Percentiles rank a stretch among this genome's conserved stretches.
Evolutionary conservation across 2,329 filamentous ascomycete species (phyloP).

Genomic region (Pseudogymnoascus sp.): DNA sequence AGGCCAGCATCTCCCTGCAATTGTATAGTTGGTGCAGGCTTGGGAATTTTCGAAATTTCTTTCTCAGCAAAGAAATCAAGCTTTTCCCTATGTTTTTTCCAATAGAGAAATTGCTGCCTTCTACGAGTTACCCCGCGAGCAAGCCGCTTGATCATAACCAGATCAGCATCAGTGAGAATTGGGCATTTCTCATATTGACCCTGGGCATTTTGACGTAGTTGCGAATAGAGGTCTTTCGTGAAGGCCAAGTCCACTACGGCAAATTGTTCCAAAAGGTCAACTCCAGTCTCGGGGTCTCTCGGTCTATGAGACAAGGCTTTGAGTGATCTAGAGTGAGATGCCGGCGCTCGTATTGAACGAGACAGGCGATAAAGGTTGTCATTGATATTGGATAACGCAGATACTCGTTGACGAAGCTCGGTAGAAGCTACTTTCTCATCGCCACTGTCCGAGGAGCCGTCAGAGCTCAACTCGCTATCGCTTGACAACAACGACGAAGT

Average conservation of each 20-base stretch:
- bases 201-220: not conserved
- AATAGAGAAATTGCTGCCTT: not conserved
- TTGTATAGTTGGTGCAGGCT: not conserved
- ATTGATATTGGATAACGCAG: slow-evolving; percentile 1
- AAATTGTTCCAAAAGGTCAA: not conserved
- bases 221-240: not conserved
- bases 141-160: not conserved
- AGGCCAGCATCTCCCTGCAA: not conserved
- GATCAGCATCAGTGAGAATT: not conserved
- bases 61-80: not conserved
- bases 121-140: not conserved
- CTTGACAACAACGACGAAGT: not conserved
- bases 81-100: not conserved
- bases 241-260: not conserved
- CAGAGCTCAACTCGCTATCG: not conserved
- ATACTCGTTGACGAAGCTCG: not conserved
- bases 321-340: not conserved
- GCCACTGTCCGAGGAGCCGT: not conserved
- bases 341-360: not conserved
- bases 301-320: not conserved
- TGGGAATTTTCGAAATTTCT: not conserved
- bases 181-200: not conserved
- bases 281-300: not conserved
- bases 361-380: slow-evolving; percentile 3
- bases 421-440: not conserved